Evolutionary conservation across 2,329 filamentous ascomycete genomes (phyloP).

Genomic region (Penicillium sp.): DNA sequence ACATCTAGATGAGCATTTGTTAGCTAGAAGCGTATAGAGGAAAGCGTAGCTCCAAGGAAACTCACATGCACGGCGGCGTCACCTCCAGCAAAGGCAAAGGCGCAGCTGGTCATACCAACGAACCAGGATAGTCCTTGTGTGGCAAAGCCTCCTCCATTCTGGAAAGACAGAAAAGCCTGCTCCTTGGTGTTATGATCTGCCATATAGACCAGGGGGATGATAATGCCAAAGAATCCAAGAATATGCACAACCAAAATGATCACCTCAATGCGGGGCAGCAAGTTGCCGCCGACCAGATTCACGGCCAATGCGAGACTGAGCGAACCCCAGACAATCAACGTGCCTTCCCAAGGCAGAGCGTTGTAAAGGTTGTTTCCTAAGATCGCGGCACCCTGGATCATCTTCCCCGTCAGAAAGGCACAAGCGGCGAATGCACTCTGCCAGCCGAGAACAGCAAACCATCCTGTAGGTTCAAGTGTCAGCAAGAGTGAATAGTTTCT

Average conservation of each 20-base stretch:
- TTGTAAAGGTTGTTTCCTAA: constrained; percentile 38
- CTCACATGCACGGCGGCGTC: constrained; percentile 40
- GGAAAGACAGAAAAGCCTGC: constrained; percentile 47
- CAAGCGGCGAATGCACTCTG: constrained; percentile 39
- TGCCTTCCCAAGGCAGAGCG: constrained; percentile 47
- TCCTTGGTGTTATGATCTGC: constrained; percentile 41
- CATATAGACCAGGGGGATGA: constrained; percentile 46
- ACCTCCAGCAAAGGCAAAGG: constrained; percentile 35
- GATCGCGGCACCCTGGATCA: constrained; percentile 36
- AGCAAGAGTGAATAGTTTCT: neutral
- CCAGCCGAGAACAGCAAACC: constrained; percentile 42
- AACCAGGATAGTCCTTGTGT: constrained; percentile 41
- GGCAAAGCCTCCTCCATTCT: constrained; percentile 46
- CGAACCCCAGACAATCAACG: constrained; percentile 46
- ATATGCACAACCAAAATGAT: constrained; percentile 49
- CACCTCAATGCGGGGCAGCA: constrained; percentile 48
- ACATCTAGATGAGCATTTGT: constrained; percentile 16
- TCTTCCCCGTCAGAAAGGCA: constrained; percentile 28
- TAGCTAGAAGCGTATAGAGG: neutral
- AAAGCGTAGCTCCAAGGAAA: neutral
- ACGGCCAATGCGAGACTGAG: constrained; percentile 37
- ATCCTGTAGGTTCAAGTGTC: constrained; percentile 20
- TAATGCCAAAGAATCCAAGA: constrained; percentile 51
- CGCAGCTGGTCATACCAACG: constrained; percentile 33
- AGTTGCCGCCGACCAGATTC: constrained; percentile 43